Evolutionary conservation across 2,329 filamentous ascomycete genomes (phyloP), one percentile per base, ranked within the genome.

Genomic region (Fusarium subtropicale): DNA sequence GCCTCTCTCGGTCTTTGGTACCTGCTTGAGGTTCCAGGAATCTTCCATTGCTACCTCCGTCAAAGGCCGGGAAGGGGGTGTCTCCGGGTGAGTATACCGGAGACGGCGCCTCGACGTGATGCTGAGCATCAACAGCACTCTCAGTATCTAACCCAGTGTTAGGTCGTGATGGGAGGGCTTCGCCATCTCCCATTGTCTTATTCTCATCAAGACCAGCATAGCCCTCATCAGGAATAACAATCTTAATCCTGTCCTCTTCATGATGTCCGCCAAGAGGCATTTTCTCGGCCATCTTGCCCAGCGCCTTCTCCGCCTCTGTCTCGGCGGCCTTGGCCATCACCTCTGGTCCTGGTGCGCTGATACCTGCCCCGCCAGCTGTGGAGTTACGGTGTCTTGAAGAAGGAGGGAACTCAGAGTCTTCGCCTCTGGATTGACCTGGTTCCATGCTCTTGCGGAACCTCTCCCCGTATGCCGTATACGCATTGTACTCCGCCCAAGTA

Each of bases 401-500:
- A 16, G 76, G 66, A 78, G 85, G 79, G 76, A 82, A 67, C 77
- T 85, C 78, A 77, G 83, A 72, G 77, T 91, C 81, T 28, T 84
- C 87, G 78, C 71, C 87, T 78, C 71, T 58, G 20, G 75, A 83
- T 78, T 83, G 54, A 34, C 58, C 92, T 79, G 81, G 82, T 48
- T 84, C 84, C 84, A 88, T 87, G 76, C 82, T 87, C 72, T 91
- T 90, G 58, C 88, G 87, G 82, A 99, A 97, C 46, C 90, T 88
- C 71, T 91, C 89, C 20, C 87, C 86, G 77, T 97, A 98, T 7
- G 89, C 86, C 56, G 88, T 85, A 76, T 92, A 97, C 71, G 97
- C 91, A 68, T 92, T 91, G 80, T 99, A 99, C 68, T 97, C 92
- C 71, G 92, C 90, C 96, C 96, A 99, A 44, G 92, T 95, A 68